These are phyloP conservation scores for Thielaviopsis cerberus DNA, from an alignment of 2,329 filamentous ascomycete genomes.

Conservation along the genomic window DNA sequence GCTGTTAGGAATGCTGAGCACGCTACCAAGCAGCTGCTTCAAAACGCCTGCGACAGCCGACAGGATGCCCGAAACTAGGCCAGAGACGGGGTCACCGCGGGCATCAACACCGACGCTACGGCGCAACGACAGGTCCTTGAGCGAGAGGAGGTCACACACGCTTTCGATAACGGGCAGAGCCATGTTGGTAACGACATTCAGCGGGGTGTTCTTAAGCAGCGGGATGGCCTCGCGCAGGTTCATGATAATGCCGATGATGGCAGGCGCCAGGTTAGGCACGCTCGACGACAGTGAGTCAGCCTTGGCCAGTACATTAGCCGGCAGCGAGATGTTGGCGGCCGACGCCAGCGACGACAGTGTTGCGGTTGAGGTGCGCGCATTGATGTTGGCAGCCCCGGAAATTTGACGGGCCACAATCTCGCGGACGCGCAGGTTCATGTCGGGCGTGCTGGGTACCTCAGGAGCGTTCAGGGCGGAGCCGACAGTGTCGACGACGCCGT, in stretches of 20 bases:
- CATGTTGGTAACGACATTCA: constrained; percentile 4
- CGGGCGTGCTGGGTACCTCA: neutral
- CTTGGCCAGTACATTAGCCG: neutral
- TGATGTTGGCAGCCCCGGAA: neutral
- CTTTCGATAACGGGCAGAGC: constrained; percentile 4
- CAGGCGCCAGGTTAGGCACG: constrained; percentile 1
- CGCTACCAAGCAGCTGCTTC: neutral
- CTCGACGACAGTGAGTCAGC: neutral
- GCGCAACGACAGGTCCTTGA: neutral
- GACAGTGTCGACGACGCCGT: neutral
- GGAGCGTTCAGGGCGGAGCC: neutral
- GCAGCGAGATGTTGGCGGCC: neutral
- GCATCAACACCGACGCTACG: neutral
- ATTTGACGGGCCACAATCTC: neutral
- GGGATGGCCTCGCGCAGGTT: neutral
- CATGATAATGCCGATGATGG: constrained; percentile 5
- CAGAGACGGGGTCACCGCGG: neutral
- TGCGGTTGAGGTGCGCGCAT: neutral
- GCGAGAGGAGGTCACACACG: neutral
- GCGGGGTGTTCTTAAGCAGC: neutral
- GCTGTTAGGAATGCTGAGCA: neutral
- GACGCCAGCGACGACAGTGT: neutral
- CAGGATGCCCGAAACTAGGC: constrained; percentile 2
- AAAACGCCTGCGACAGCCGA: neutral
- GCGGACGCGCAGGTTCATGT: neutral